Evolutionary conservation across 2,329 filamentous ascomycete genomes (phyloP), one percentile per base, ranked within the genome.

Genomic region (Orbilia oligospora): DNA sequence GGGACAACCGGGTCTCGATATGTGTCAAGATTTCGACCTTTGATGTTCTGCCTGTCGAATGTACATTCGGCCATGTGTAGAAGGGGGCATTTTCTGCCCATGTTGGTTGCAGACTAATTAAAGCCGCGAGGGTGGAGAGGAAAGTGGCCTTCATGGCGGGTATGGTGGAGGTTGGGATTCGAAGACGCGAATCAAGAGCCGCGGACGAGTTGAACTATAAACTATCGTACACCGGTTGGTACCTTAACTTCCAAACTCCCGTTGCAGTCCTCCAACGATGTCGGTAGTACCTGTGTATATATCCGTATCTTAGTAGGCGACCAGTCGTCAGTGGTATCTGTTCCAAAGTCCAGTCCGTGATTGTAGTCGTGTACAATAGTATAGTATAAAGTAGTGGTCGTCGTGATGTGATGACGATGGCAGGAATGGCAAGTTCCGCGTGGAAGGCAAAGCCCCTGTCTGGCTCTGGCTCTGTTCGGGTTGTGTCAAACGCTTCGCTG

Each of bases 61-160:
- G 68, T n/a, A 30, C 44, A 38, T 78, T 72, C 36, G 75, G 75
- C 75, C 66, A 78, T 64, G 75, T 78, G 46, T 78, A 78, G 63
- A 78, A 78, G 22, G 66, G 58, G 8, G 75, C 75, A 33, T 78
- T 78, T 27, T 69, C 68, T 5, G 75, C 75, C 22, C 68, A 69
- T 27, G 53, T 53, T 33, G 46, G 30, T 67, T 65, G 75, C 38
- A 78, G 68, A 55, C 68, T 69, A 56, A 56, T 38, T 36, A 78
- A 48, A 55, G 49, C 68, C 58, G 68, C 75, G 55, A 78, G 53
- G 18, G 68, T 69, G 63, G 75, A 78, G 38, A 78, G 20, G 20
- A 78, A 20, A 33, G 48, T 20, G 20, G 75, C 63, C 64, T 69
- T 78, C 75, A 78, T 78, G 63, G 44, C 64, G 68, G 48, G 10